Conservation (phyloP, 1,284 basidiomycete species). For the Tremellales sp. region DNA sequence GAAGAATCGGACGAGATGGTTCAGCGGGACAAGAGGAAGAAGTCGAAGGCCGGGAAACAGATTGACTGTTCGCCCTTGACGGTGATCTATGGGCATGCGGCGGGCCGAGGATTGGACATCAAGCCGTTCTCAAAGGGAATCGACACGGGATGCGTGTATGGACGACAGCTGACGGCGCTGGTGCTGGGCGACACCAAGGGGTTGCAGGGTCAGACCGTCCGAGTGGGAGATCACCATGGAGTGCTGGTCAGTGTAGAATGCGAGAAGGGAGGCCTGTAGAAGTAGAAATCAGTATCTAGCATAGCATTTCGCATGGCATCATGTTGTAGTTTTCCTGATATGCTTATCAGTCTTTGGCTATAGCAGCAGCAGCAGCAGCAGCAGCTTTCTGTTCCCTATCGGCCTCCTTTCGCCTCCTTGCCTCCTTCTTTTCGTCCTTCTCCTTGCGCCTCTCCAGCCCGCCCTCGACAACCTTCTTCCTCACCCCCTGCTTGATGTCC, state of each 20-base stretch:
- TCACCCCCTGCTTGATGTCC: conserved; percentile 80
- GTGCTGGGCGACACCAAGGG: conserved; percentile 37
- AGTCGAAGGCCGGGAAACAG: conserved; percentile 15
- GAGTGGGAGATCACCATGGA: conserved; percentile 32
- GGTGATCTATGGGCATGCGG: conserved; percentile 79
- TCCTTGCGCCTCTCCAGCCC: conserved; percentile 57
- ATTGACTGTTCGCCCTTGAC: conserved; percentile 64
- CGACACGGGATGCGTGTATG: conserved; percentile 71
- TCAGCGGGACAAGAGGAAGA: conserved; percentile 8
- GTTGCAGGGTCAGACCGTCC: conserved; percentile 22
- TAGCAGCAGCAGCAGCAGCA: too few species aligned
- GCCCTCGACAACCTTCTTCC: conserved; percentile 65
- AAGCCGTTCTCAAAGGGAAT: conserved; percentile 74
- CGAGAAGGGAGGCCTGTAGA: conserved; percentile 23
- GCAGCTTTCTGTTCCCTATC: neutral
- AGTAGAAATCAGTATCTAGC: too few species aligned
- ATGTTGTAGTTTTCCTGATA: too few species aligned
- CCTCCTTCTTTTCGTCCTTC: conserved; percentile 30
- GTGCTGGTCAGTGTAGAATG: conserved; percentile 34
- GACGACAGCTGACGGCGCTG: conserved; percentile 38
- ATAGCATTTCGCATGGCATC: too few species aligned
- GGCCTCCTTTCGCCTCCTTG: conserved; percentile 12
- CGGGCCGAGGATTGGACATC: conserved; percentile 67
- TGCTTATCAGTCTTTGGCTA: too few species aligned
- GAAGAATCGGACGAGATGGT: conserved; percentile 12